These are phyloP conservation scores for Xylariaceae sp. DNA, from an alignment of 2,329 filamentous ascomycete species.

Conservation along the genomic window DNA sequence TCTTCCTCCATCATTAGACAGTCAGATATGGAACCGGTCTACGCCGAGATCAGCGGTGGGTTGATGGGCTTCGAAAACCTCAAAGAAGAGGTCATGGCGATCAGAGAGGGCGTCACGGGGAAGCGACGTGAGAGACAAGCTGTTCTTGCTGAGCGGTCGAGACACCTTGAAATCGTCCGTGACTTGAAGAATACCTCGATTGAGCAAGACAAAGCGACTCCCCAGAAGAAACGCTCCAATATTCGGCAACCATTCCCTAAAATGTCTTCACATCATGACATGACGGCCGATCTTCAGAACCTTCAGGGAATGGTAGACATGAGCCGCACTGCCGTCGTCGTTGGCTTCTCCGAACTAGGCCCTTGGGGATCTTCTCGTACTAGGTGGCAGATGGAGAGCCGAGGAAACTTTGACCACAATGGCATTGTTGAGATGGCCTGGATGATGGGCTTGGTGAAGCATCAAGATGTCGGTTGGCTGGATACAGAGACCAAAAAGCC, in stretches of 20 bases:
- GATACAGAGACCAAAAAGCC: slow-evolving; percentile 91
- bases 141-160: slow-evolving; percentile 8
- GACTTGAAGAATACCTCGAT: slow-evolving; percentile 1
- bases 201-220: not conserved
- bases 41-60: slow-evolving; percentile 94
- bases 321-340: slow-evolving; percentile 95
- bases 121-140: slow-evolving; percentile 51
- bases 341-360: slow-evolving; percentile 91
- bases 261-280: slow-evolving; percentile 85
- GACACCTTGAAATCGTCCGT: slow-evolving; percentile 9
- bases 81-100: slow-evolving; percentile 87
- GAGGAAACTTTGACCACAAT: slow-evolving; percentile 92
- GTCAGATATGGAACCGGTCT: slow-evolving; percentile 91
- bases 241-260: slow-evolving; percentile 43
- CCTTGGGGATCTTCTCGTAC: slow-evolving; percentile 98
- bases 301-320: slow-evolving; percentile 98
- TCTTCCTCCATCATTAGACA: slow-evolving; percentile 87
- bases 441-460: slow-evolving; percentile 99
- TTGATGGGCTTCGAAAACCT: slow-evolving; percentile 95
- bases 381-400: slow-evolving; percentile 98
- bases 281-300: slow-evolving; percentile 79
- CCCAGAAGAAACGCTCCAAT: slow-evolving; percentile 13
- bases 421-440: slow-evolving; percentile 99
- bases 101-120: slow-evolving; percentile 90
- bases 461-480: slow-evolving; percentile 96